phyloP scores from a whole-genome alignment of 2,329 filamentous ascomycete species.

The Sporothrix inflata region DNA sequence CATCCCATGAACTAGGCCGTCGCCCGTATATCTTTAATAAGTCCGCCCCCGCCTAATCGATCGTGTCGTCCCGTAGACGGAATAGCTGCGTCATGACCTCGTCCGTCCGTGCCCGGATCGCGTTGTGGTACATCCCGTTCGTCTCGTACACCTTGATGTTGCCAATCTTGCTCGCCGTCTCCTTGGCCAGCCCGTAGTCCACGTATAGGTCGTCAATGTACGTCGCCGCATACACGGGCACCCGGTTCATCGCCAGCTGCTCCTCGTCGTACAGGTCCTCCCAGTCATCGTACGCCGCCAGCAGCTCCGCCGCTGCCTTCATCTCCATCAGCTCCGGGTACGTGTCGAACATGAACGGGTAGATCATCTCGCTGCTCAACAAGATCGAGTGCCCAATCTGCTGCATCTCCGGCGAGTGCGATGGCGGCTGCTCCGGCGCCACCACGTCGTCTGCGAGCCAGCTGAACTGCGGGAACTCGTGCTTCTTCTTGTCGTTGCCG shows the following conservation, averaged over 20 bases:
- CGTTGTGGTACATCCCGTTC: constrained; percentile 87
- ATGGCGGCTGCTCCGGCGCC: constrained; percentile 39
- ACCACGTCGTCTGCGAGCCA: constrained; percentile 51
- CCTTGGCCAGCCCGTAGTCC: constrained; percentile 71
- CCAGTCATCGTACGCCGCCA: constrained; percentile 74
- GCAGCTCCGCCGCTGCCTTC: constrained; percentile 67
- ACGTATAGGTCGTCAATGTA: constrained; percentile 95
- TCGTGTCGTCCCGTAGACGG: constrained; percentile 69
- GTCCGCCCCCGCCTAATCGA: constrained; percentile 49
- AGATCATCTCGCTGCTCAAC: constrained; percentile 94
- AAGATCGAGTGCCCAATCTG: constrained; percentile 42
- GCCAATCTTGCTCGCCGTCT: constrained; percentile 74
- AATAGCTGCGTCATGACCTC: constrained; percentile 80
- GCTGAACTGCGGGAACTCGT: constrained; percentile 48
- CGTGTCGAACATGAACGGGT: constrained; percentile 79
- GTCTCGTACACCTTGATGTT: constrained; percentile 81
- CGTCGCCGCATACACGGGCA: constrained; percentile 83
- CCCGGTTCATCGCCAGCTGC: constrained; percentile 73
- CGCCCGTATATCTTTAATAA: background rate
- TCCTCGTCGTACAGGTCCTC: constrained; percentile 73
- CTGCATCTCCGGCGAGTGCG: constrained; percentile 26
- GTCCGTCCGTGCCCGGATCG: constrained; percentile 70
- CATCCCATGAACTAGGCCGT: no score
- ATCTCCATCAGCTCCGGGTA: constrained; percentile 76
- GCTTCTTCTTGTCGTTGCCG: background rate